Evolutionary conservation across 1,284 basidiomycete genomes (phyloP).

Genomic region (Apiotrichum siamense): DNA sequence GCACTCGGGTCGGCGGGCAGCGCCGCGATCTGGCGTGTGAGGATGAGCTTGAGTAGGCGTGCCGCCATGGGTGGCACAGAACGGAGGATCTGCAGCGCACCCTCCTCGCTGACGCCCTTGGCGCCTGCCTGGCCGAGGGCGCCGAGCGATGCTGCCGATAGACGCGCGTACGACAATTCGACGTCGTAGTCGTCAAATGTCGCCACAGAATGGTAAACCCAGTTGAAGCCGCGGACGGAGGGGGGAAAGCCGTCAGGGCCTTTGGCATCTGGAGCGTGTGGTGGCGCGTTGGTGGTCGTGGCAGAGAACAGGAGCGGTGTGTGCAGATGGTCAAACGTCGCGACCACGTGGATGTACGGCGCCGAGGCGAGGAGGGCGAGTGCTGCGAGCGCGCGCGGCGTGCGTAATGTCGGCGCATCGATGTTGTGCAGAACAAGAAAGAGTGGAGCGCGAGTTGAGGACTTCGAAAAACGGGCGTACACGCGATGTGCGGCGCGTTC

Average conservation of each 20-base stretch:
- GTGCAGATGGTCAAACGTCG: conserved; percentile 78
- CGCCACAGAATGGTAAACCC: conserved; percentile 81
- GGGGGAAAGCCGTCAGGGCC: conserved; percentile 14
- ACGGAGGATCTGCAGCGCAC: conserved; percentile 72
- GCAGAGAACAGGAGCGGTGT: conserved; percentile 64
- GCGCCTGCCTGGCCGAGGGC: conserved; percentile 26
- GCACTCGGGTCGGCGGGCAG: conserved; percentile 48
- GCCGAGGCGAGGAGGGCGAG: conserved; percentile 65
- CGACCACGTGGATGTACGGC: conserved; percentile 68
- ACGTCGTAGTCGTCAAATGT: conserved; percentile 74
- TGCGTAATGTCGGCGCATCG: conserved; percentile 65
- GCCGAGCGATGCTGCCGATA: conserved; percentile 24
- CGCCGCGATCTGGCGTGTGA: conserved; percentile 58
- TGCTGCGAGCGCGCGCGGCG: conserved; percentile 53
- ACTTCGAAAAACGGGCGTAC: conserved; percentile 55
- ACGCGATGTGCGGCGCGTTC: conserved; percentile 63
- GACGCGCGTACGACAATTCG: conserved; percentile 56
- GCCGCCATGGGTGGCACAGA: conserved; percentile 81
- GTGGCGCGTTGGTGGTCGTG: conserved; percentile 29
- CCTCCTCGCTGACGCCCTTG: conserved; percentile 65
- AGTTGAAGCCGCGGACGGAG: conserved; percentile 58
- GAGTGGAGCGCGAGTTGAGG: conserved; percentile 48
- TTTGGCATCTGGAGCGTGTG: conserved; percentile 16
- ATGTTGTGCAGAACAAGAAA: conserved; percentile 82
- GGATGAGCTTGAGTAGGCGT: conserved; percentile 66